Base-by-base conservation (phyloP, 1,284 basidiomycete species). In the Lignosus rhinocerotis region DNA sequence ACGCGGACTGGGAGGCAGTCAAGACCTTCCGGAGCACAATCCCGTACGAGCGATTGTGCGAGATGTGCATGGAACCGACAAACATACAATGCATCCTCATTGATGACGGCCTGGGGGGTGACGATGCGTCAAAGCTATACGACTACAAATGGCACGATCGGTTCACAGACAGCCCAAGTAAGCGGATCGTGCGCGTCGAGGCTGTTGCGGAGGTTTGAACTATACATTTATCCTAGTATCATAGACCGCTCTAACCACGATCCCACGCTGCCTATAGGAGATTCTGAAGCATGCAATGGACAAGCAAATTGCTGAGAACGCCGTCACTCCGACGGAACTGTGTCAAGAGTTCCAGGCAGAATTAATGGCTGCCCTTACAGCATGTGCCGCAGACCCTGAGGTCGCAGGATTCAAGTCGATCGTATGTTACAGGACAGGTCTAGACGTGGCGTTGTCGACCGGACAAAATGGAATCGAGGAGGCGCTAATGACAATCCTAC, bases 331-430 rank as follows among this genome's bases (percentile, higher is more conserved):
- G 1, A 41, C 43, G 17, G 44, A 46, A 14, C 55, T 78, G 17
- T 65, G 78, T 16, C 59, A 64, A 11, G 47, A 57, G 1, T 81
- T 86, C 65, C 62, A 64, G 33, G 55, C 64, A 1, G 67, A 54
- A 42, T 70, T 85, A 60, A 65, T 57, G 17, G 59, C 60, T 6
- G 66, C 61, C 3, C 72, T 86, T 38, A 65, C 58, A 0, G 60
- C 70, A 0, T 67, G 67, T 51, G 82, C 80, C 0, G 53, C 53
- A 5, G 77, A 85, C 56, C 66, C 73, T 1, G 72, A 77, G 36
- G 85, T 90, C n/a, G 87, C 75, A 0, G 84, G 80, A 1, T 89
- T 90, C 79, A 92, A 92, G 71, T 88, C 87, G 9, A 80, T 91
- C 48, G 79, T 83, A 2, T 89, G 88, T 69, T 92, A 92, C 68